Base-by-base conservation (phyloP, 257 asterid genomes). In the Ehretia macrophylla region DNA sequence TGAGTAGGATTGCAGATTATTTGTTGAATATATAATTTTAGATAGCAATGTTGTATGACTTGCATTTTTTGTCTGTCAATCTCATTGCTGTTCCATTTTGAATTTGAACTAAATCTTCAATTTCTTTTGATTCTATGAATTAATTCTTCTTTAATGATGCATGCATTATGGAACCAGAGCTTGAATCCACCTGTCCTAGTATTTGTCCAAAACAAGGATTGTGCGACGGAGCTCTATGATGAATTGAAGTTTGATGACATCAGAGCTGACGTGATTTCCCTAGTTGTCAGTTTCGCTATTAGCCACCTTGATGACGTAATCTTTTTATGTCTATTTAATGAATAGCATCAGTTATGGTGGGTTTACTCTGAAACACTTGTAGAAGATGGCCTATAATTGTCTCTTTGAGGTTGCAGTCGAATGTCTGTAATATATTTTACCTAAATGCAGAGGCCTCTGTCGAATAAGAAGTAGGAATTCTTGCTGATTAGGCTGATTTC, bases 161-260 rank as follows among this genome's bases (percentile, higher is more conserved):
- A 45, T 18, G n/a, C 17, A 20, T 49, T 52, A 20, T 58, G 11
- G 54, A 11, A 62, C 51, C 86, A 90, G 97, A 81, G 96, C 75
- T 75, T 84, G 79, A 83, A 85, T 66, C 96, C 95, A 21, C 95
- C 95, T 0, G 83, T 86, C 53, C 83, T 90, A 74, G 75, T 90
- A 32, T 90, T 90, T 68, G 90, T 90, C 71, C 97, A 90, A 81
- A 90, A 81, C 75, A 87, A 84, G 68, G 96, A 83, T 64, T 81
- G 96, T 14, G 96, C 95, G n/a, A 90, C 87, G 77, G 80, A 87
- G 68, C 84, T 90, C 19, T 72, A 84, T 59, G 75, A 75, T 5
- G 97, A 80, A 69, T 61, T 89, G 73, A 80, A 79, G 64, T 89
- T 77, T 67, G 85, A 84, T 53, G 81, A 89, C 58, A 69, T 86